These are phyloP conservation scores for Salix brachista DNA, from an alignment of 345 rosid species.

Conservation along the genomic window DNA sequence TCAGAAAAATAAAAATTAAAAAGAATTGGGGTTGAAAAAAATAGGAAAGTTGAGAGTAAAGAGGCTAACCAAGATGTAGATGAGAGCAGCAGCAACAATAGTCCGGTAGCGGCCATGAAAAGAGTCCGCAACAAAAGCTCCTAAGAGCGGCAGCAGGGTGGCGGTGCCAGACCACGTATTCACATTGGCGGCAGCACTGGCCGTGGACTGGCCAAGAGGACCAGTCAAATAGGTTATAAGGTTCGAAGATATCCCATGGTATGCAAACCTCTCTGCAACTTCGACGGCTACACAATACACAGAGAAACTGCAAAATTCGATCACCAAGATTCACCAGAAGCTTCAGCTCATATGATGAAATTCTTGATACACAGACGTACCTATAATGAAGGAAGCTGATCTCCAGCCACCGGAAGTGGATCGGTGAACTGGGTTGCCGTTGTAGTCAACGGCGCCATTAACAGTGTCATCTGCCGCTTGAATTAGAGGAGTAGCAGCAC, in stretches of 20 bases:
- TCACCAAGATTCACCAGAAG: not conserved
- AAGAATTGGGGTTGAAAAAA: too few relatives aligned
- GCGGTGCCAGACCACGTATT: constrained; percentile 6
- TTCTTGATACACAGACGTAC: not conserved
- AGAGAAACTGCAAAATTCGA: too few relatives aligned
- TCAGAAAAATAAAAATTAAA: too few relatives aligned
- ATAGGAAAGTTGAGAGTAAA: not conserved
- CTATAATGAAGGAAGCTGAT: constrained; percentile 3
- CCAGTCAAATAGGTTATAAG: constrained; percentile 1
- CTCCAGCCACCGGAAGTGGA: constrained; percentile 8
- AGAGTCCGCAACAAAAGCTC: constrained; percentile 10
- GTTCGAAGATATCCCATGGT: not conserved
- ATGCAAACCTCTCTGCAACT: constrained; percentile 7
- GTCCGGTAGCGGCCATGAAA: constrained; percentile 11
- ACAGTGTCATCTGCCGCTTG: not conserved
- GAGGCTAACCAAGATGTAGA: not conserved
- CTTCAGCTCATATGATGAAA: too few relatives aligned
- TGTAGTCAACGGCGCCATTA: not conserved
- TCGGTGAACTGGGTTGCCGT: constrained; percentile 3
- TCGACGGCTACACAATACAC: not conserved
- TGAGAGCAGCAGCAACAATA: not conserved
- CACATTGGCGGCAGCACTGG: constrained; percentile 3
- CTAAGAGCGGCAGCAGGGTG: not conserved
- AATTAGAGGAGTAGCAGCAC: not conserved
- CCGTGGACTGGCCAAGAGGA: constrained; percentile 2